These are phyloP conservation scores for Corinectria fuckeliana DNA, from an alignment of 2,329 filamentous ascomycete genomes.

Conservation along the genomic window DNA sequence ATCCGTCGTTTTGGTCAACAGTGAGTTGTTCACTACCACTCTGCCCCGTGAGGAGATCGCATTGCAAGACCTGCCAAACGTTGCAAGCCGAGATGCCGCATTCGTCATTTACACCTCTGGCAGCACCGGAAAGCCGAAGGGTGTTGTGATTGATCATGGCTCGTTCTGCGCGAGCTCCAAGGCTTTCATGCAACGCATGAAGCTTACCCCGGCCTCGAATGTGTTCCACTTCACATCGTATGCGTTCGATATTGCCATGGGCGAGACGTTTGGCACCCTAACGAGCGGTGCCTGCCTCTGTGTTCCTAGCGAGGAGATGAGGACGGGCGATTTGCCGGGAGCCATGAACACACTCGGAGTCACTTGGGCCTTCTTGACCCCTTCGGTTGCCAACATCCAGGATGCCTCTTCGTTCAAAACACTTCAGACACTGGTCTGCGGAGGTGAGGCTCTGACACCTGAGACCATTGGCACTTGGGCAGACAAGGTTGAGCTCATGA, in stretches of 20 bases:
- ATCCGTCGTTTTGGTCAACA: background rate
- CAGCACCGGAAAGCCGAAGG: constrained; percentile 35
- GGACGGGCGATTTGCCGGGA: constrained; percentile 11
- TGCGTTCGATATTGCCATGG: constrained; percentile 33
- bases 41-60: background rate
- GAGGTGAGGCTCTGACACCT: constrained; percentile 26
- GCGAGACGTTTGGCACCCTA: constrained; percentile 24
- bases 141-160: constrained; percentile 30
- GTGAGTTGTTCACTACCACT: background rate
- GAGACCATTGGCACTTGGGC: constrained; percentile 29
- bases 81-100: background rate
- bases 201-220: background rate
- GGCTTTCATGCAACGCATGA: constrained; percentile 22
- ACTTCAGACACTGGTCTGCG: constrained; percentile 23
- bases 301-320: constrained; percentile 34
- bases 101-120: constrained; percentile 35
- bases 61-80: background rate
- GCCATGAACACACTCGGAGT: constrained; percentile 24
- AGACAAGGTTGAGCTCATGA: constrained; percentile 25
- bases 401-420: constrained; percentile 25
- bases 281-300: constrained; percentile 31
- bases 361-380: constrained; percentile 35
- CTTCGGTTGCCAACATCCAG: constrained; percentile 33
- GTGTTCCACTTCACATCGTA: constrained; percentile 36
- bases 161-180: constrained; percentile 18